A percentile compares a stretch with the other conserved stretches of the same genome.
phyloP scores from a whole-genome alignment of 2,329 filamentous ascomycete species.

The Aureobasidium sp. region DNA sequence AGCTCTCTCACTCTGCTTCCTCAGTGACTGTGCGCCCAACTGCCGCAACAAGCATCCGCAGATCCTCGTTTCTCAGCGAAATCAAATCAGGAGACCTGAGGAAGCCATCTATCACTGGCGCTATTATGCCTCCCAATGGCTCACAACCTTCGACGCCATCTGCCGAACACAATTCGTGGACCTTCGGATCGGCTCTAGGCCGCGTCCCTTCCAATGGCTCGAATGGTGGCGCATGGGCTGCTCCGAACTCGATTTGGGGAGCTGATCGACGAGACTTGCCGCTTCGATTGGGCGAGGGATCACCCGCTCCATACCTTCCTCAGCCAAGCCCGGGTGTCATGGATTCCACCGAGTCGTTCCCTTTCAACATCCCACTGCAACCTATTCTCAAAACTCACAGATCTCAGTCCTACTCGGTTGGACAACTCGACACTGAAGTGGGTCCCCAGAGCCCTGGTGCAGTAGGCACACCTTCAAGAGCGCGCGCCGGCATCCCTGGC shows the following conservation, averaged over 20 bases:
- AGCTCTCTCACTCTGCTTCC: conserved; percentile 45
- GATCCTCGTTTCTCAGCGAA: conserved; percentile 82
- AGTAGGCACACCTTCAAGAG: conserved; percentile 16
- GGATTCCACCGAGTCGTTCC: conserved; percentile 44
- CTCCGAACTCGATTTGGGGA: conserved; percentile 3
- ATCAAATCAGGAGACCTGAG: conserved; percentile 55
- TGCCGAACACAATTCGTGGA: conserved; percentile 40
- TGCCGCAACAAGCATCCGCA: conserved; percentile 52
- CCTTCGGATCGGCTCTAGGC: conserved; percentile 18
- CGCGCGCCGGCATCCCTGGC: conserved; percentile 18
- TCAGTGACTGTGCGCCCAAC: conserved; percentile 34
- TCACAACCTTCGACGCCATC: conserved; percentile 77
- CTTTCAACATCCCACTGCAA: conserved; percentile 79
- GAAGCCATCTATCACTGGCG: conserved; percentile 65
- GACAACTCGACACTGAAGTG: conserved; percentile 67
- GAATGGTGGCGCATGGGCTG: not conserved
- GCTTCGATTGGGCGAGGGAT: not conserved
- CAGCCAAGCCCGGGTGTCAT: not conserved
- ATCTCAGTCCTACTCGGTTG: conserved; percentile 94
- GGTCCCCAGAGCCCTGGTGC: not conserved
- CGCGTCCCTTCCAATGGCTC: conserved; percentile 35
- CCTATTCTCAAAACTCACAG: conserved; percentile 88
- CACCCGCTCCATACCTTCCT: not conserved
- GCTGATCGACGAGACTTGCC: not conserved
- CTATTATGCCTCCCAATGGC: conserved; percentile 40